Evolutionary conservation across 2,329 filamentous ascomycete species (phyloP), one percentile per base, ranked within the genome.

Genomic region (Dothistroma septosporum): DNA sequence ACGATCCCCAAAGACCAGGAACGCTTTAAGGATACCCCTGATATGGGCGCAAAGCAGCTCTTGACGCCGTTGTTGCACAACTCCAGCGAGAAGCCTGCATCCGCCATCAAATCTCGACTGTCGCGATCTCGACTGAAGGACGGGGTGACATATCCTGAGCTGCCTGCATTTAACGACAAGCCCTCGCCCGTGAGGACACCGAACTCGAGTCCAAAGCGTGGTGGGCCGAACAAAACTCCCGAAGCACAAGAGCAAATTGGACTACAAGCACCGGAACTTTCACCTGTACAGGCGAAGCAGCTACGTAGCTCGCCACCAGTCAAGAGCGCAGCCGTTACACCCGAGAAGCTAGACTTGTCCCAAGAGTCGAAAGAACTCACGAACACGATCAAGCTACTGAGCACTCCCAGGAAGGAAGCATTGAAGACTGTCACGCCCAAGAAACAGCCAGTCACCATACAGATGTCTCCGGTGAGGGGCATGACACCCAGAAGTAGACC

Each of bases 1-100:
- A 81, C 79, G 2, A 88, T 86, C 1, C 87, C 87, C 14, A 83
- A 77, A 56, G 75, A 77, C 11, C 82, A 83, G 63, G 78, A 77
- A 4, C 80, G 82, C 6, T 87, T 87, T 70, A 84, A 79, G 63
- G 77, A 85, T 68, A 75, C 81, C 11, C 77, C 78, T 56, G 77
- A 83, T 50, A 49, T 70, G 10, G 69, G 71, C 2, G 69, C 72
- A 6, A 73, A 67, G 64, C 72, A 73, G 63, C 66, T 72, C 1
- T 57, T 75, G 9, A 73, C 73, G 12, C 74, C 74, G 9, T 50
- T 75, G 2, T 67, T 75, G 32, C 68, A 74, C 65, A 70, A 71
- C 55, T 69, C 72, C 58, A 64, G 61, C 14, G 53, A 61, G 41
- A 72, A 71, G 58, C 60, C 63, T 16, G 56, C 44, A 31, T 63